Percentiles rank a stretch among this genome's conserved stretches.
Evolutionary conservation across 371 early-diverging fungal species (phyloP).

Genomic region (Mucor plumbeus): DNA sequence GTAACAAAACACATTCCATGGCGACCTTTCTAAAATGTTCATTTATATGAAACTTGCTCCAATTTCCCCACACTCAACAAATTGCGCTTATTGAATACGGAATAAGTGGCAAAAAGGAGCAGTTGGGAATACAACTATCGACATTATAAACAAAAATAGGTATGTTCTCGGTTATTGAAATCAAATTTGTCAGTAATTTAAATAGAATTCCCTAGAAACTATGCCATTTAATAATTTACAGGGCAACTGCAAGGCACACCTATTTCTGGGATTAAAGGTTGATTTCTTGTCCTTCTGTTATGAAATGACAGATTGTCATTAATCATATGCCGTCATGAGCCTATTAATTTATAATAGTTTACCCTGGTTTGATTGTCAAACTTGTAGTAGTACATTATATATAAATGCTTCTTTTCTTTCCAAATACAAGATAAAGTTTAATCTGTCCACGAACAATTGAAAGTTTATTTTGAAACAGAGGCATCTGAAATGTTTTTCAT

Average conservation of each 20-base stretch:
- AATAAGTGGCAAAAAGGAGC: neutral
- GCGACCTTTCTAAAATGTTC: neutral
- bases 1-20: too few relatives aligned
- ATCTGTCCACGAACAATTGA: neutral
- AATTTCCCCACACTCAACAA: slow-evolving; percentile 2
- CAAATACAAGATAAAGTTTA: neutral
- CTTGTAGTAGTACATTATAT: too few relatives aligned
- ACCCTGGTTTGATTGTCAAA: too few relatives aligned
- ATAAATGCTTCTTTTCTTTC: neutral
- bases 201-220: neutral
- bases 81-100: neutral
- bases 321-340: slow-evolving; percentile 1
- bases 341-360: neutral
- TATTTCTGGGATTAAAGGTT: neutral
- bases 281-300: neutral
- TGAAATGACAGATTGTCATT: neutral
- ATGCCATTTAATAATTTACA: neutral
- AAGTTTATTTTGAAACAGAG: neutral
- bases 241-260: neutral
- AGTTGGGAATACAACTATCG: neutral
- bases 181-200: neutral
- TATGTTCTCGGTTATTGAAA: neutral
- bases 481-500: neutral
- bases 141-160: too few relatives aligned
- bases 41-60: neutral